Conservation (phyloP, 345 rosid species). For the Aquilaria malaccensis region DNA sequence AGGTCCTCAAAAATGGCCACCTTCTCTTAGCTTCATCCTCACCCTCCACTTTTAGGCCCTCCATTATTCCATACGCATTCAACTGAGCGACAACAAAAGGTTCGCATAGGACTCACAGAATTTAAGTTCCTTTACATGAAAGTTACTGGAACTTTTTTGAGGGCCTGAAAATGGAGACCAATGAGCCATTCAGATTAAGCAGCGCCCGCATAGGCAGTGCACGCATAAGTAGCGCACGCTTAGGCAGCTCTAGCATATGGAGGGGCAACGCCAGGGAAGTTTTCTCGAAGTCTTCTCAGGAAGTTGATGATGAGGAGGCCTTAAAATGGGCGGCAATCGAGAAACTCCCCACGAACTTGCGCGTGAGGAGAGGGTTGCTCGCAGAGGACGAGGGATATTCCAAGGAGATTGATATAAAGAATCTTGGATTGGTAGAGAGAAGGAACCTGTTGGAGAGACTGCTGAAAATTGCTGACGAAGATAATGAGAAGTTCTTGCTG, state of each 20-base stretch:
- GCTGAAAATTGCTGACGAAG: conserved; percentile 67
- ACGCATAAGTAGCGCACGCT: conserved; percentile 32
- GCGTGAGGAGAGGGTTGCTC: conserved; percentile 64
- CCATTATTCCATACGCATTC: too few relatives aligned
- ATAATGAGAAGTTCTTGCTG: conserved; percentile 71
- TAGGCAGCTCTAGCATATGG: conserved; percentile 39
- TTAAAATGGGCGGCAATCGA: conserved; percentile 89
- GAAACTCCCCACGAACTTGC: conserved; percentile 71
- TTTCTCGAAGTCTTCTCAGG: conserved; percentile 39
- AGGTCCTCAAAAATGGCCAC: too few relatives aligned
- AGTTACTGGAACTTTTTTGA: not conserved
- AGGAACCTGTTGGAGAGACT: conserved; percentile 68
- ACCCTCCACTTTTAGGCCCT: too few relatives aligned
- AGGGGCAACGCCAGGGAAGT: conserved; percentile 30
- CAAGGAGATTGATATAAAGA: conserved; percentile 55
- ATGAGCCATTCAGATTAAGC: conserved; percentile 21
- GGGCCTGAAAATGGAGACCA: conserved; percentile 22
- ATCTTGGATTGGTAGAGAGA: conserved; percentile 63
- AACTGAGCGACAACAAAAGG: too few relatives aligned
- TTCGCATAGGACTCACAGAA: too few relatives aligned
- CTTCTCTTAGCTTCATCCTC: too few relatives aligned
- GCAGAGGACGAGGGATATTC: conserved; percentile 37
- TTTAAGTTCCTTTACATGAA: conserved; percentile 7
- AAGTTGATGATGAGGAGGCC: conserved; percentile 55
- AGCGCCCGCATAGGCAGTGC: conserved; percentile 38